Conservation (phyloP, 2,329 filamentous ascomycete genomes). For the Nothomitra cinnamomea region DNA sequence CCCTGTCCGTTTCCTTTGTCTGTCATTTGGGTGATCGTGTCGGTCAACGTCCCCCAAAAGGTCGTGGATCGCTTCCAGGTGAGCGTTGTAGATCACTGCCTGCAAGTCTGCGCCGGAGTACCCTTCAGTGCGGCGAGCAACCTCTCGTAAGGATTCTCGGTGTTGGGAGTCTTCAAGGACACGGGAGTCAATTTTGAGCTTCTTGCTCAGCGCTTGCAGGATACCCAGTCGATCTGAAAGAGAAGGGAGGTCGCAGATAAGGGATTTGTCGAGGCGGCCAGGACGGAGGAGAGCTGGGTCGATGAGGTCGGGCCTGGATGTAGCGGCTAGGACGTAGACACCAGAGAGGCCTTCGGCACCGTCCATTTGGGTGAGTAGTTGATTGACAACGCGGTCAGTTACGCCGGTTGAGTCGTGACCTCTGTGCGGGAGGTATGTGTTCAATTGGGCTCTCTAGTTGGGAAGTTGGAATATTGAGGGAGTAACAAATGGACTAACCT, state of each 20-base stretch:
- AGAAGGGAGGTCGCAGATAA: conserved; percentile 78
- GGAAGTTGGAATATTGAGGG: neutral
- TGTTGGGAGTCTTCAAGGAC: conserved; percentile 31
- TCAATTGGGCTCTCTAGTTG: neutral
- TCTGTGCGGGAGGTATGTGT: conserved; percentile 20
- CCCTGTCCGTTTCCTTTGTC: conserved; percentile 4
- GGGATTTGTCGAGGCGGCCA: conserved; percentile 79
- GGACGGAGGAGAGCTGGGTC: conserved; percentile 85
- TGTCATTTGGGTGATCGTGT: conserved; percentile 16
- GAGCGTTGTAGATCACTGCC: conserved; percentile 87
- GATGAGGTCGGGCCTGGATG: conserved; percentile 82
- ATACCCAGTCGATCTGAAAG: conserved; percentile 76
- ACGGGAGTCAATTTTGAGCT: conserved; percentile 55
- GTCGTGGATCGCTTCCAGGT: conserved; percentile 93
- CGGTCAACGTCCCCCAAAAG: conserved; percentile 50
- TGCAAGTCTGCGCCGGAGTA: conserved; percentile 92
- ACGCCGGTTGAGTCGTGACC: conserved; percentile 95
- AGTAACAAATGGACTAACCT: neutral
- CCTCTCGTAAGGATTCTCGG: conserved; percentile 41
- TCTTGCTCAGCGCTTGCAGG: conserved; percentile 63
- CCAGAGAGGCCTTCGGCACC: conserved; percentile 88
- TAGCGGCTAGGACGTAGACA: conserved; percentile 92
- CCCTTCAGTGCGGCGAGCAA: conserved; percentile 67
- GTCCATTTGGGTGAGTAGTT: conserved; percentile 97
- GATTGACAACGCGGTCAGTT: conserved; percentile 96